These are phyloP conservation scores for Tremella mesenterica DNA, from an alignment of 768 basidiomycete genomes.

Conservation along the genomic window DNA sequence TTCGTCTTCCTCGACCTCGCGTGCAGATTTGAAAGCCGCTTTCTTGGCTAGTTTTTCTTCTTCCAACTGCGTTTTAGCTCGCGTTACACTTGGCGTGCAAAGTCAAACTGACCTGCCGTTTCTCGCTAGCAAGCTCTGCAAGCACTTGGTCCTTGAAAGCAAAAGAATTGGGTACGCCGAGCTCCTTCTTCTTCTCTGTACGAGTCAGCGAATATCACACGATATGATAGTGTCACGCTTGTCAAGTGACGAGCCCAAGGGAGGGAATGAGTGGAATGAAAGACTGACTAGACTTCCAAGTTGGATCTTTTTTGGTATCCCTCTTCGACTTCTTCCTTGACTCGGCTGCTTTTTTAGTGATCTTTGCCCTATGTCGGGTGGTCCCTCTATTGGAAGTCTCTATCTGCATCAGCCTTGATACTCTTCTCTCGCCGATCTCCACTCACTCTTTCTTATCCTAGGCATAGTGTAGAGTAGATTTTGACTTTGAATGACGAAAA, in stretches of 20 bases:
- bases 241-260: no score
- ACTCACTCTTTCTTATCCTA: conserved; percentile 43
- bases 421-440: neutral
- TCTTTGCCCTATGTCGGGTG: conserved; percentile 63
- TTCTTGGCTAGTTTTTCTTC: conserved; percentile 58
- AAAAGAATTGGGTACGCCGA: conserved; percentile 85
- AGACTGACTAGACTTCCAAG: conserved; percentile 77
- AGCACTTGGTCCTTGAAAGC: conserved; percentile 91
- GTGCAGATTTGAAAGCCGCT: conserved; percentile 55
- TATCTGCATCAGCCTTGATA: conserved; percentile 36
- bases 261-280: neutral
- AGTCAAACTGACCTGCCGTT: conserved; percentile 54
- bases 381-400: conserved; percentile 75
- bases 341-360: conserved; percentile 68
- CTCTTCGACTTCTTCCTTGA: conserved; percentile 67
- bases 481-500: no score
- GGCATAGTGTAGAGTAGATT: conserved; percentile 40
- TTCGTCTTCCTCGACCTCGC: conserved; percentile 46
- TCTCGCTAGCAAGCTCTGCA: conserved; percentile 76
- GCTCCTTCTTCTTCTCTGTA: conserved; percentile 66
- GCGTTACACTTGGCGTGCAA: neutral
- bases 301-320: conserved; percentile 64
- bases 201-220: neutral
- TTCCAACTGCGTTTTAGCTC: conserved; percentile 51
- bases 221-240: neutral